Evolutionary conservation across 78 protist genomes (phyloP).

Genomic region (Anaeramoeba flamelloides): DNA sequence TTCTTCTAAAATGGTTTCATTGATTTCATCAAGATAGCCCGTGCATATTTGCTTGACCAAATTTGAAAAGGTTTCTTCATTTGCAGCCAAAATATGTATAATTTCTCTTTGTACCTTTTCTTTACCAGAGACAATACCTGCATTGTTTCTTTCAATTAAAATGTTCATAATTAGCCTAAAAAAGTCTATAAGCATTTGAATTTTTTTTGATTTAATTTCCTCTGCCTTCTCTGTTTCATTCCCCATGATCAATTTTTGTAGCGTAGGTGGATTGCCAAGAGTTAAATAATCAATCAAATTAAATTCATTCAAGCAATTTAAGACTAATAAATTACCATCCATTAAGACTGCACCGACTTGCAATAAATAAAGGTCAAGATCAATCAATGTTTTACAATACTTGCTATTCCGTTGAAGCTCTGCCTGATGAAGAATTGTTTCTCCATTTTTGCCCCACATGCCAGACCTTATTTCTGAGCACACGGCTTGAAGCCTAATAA

Average conservation of each 20-base stretch:
- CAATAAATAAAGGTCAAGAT: neutral
- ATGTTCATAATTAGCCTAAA: neutral
- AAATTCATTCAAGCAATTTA: neutral
- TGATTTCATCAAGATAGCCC: too few species aligned
- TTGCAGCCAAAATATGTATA: neutral
- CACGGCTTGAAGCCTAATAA: too few species aligned
- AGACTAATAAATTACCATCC: neutral
- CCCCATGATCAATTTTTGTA: too few species aligned
- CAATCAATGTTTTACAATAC: too few species aligned
- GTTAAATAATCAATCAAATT: neutral
- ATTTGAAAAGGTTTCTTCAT: neutral
- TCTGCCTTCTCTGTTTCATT: too few species aligned
- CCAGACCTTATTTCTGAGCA: too few species aligned
- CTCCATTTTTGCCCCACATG: too few species aligned
- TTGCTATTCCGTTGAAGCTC: too few species aligned
- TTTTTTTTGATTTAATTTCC: neutral
- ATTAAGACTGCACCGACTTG: neutral
- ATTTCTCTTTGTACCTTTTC: neutral
- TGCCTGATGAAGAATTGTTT: too few species aligned
- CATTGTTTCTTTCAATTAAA: neutral
- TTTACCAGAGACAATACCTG: neutral
- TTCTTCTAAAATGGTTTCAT: too few species aligned
- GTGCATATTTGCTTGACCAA: neutral
- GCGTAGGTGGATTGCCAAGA: too few species aligned
- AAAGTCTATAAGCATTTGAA: neutral